Base-by-base conservation (phyloP, 2,329 filamentous ascomycete species). In the Penicillium sp. region DNA sequence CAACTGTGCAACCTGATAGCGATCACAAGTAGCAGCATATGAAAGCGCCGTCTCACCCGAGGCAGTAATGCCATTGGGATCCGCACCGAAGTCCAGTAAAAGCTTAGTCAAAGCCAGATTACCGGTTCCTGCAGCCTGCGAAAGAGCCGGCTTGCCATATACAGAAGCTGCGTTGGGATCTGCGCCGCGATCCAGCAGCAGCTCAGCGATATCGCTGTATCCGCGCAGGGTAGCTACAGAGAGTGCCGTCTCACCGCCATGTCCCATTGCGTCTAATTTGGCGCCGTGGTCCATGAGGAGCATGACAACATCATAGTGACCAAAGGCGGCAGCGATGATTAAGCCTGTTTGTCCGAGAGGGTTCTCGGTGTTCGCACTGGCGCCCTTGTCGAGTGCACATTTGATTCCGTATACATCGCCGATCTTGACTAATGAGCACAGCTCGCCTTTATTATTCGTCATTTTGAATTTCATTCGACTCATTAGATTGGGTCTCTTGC, bases 211-310 rank as follows among this genome's bases (percentile, higher is more conserved):
- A 14, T 57, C 55, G 1, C 61, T 56, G 21, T 49, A 45, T 7
- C 61, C 63, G 3, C 45, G 50, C 9, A 29, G 24, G 2, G 59
- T 55, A 2, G 63, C 63, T 3, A 39, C 33, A 2, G 39, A 35
- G 7, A 65, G 52, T 0, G 63, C 59, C 2, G 59, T 60, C 10
- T 63, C 57, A 1, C 61, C 57, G 19, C 47, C 45, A 1, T 24
- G 5, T 3, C 46, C 35, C 11, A 33, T 35, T 4, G 41, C 44
- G 9, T 62, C 37, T 2, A 50, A 24, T 2, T 52, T 21, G 3
- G 62, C 62, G 22, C 61, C 62, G 48, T 60, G 53, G 6, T 59
- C 47, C 13, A 64, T 26, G 7, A 64, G 52, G 10, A 60, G 29
- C 24, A 55, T 52, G 21, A 55, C 50, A 14, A 60, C 56, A 14